Evolutionary conservation across 208 protist genomes (phyloP).

Genomic region (Leishmania mexicana): DNA sequence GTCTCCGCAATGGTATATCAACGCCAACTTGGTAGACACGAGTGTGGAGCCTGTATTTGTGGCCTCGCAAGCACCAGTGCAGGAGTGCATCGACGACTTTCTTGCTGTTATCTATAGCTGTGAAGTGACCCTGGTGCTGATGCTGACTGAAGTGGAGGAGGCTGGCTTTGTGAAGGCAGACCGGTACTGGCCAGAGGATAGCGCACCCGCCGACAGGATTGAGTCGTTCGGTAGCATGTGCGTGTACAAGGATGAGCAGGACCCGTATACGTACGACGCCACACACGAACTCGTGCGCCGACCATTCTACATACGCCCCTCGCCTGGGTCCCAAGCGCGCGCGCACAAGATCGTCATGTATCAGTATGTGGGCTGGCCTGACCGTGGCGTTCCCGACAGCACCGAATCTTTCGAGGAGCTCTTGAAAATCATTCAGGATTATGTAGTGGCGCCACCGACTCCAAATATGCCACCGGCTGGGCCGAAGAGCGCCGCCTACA

Average conservation of each 20-base stretch:
- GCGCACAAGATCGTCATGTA: slow-evolving; percentile 57
- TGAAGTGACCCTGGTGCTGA: slow-evolving; percentile 70
- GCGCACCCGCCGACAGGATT: background rate
- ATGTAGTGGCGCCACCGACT: slow-evolving; percentile 11
- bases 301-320: slow-evolving; percentile 32
- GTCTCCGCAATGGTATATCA: slow-evolving; percentile 54
- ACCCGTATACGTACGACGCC: slow-evolving; percentile 33
- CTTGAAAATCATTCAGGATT: slow-evolving; percentile 41
- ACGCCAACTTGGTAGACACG: slow-evolving; percentile 51
- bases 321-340: slow-evolving; percentile 7
- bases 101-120: slow-evolving; percentile 41
- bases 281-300: slow-evolving; percentile 24
- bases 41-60: slow-evolving; percentile 60
- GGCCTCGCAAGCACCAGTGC: slow-evolving; percentile 78
- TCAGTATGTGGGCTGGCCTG: slow-evolving; percentile 87
- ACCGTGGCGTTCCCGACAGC: slow-evolving; percentile 78
- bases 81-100: slow-evolving; percentile 69
- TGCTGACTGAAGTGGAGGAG: slow-evolving; percentile 73
- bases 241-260: slow-evolving; percentile 42
- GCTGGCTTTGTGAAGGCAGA: slow-evolving; percentile 70
- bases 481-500: background rate
- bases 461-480: background rate
- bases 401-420: slow-evolving; percentile 65
- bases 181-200: slow-evolving; percentile 72
- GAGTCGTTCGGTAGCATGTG: slow-evolving; percentile 32